Conservation (phyloP, 495 filamentous ascomycete genomes). For the Neurospora sp. region DNA sequence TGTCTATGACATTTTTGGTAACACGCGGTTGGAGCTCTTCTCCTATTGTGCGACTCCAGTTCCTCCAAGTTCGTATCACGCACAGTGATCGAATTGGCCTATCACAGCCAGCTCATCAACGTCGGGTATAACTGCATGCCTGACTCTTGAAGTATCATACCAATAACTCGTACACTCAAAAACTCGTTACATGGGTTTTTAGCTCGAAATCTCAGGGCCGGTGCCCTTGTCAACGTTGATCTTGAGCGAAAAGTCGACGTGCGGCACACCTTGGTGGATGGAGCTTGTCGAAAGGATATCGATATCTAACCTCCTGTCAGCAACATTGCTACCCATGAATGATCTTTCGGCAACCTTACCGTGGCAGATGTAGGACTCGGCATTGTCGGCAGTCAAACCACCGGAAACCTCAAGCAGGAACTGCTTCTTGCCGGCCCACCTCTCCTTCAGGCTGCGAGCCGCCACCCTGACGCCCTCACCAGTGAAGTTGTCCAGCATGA, state of each 20-base stretch:
- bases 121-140: neutral
- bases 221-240: constrained; percentile 39
- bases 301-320: constrained; percentile 48
- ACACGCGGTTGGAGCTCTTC: neutral
- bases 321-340: constrained; percentile 4
- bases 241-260: constrained; percentile 95
- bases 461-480: constrained; percentile 62
- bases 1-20: neutral
- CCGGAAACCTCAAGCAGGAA: constrained; percentile 89
- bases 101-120: neutral
- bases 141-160: neutral
- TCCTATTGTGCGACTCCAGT: neutral
- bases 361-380: constrained; percentile 65
- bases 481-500: constrained; percentile 96
- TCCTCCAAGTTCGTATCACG: neutral
- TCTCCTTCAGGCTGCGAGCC: constrained; percentile 60
- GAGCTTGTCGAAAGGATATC: constrained; percentile 93
- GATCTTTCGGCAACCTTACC: constrained; percentile 29
- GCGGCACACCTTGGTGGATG: constrained; percentile 88
- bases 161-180: neutral
- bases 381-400: constrained; percentile 78
- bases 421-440: constrained; percentile 55
- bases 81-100: neutral
- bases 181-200: neutral
- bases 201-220: constrained; percentile 17